Evolutionary conservation across 2,329 filamentous ascomycete genomes (phyloP).

Genomic region (Boeremia exigua): DNA sequence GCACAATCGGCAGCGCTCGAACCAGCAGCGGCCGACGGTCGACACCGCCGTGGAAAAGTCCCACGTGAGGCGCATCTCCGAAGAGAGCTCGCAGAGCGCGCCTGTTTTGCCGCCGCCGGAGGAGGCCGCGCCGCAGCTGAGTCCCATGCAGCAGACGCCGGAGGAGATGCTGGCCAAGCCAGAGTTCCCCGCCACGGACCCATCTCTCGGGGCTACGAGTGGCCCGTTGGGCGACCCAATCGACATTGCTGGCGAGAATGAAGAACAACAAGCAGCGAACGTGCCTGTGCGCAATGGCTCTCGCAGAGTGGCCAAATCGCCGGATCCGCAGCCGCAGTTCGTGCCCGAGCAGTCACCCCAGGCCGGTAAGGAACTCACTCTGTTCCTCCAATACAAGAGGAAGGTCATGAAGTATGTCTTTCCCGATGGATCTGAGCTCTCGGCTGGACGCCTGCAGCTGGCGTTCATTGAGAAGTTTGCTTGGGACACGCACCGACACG

Average conservation of each 20-base stretch:
- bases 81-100: constrained; percentile 60
- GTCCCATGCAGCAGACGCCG: constrained; percentile 60
- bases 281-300: constrained; percentile 40
- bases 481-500: constrained; percentile 96
- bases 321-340: constrained; percentile 53
- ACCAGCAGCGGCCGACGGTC: constrained; percentile 51
- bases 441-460: constrained; percentile 85
- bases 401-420: constrained; percentile 97
- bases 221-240: constrained; percentile 45
- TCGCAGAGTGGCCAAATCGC: constrained; percentile 40
- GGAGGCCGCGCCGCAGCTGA: constrained; percentile 40
- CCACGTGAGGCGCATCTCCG: constrained; percentile 63
- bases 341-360: constrained; percentile 68
- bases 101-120: constrained; percentile 45
- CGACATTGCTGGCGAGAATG: constrained; percentile 32
- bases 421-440: constrained; percentile 82
- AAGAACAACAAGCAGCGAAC: constrained; percentile 26
- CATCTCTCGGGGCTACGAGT: constrained; percentile 42
- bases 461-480: constrained; percentile 99
- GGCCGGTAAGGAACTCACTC: constrained; percentile 82
- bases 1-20: constrained; percentile 60
- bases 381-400: constrained; percentile 95
- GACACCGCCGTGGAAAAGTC: constrained; percentile 69
- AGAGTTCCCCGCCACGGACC: constrained; percentile 41
- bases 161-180: constrained; percentile 66